phyloP scores from a whole-genome alignment of 139 green algal genomes.

The Marvania coccoides region DNA sequence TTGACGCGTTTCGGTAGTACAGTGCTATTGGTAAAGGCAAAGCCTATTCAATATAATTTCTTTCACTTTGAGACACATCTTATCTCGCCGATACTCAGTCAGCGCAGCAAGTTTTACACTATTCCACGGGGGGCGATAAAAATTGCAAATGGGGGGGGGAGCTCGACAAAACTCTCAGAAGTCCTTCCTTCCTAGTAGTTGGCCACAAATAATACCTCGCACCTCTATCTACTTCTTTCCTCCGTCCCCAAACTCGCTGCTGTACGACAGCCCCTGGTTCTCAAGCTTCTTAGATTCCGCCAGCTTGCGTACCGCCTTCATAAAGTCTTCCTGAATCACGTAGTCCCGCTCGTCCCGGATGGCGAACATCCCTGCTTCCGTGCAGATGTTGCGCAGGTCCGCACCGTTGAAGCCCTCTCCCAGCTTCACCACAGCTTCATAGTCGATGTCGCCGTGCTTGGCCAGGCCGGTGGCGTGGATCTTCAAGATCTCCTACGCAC shows the following conservation, averaged over 20 bases:
- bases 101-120: too few species aligned
- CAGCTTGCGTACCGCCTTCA: slow-evolving; percentile 98
- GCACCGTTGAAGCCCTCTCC: slow-evolving; percentile 97
- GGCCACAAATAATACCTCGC: too few species aligned
- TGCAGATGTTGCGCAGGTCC: slow-evolving; percentile 99
- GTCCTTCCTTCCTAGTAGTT: too few species aligned
- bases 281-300: slow-evolving; percentile 99
- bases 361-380: slow-evolving; percentile 97
- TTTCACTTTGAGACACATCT: too few species aligned
- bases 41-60: too few species aligned
- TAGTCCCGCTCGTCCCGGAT: slow-evolving; percentile 92
- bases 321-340: slow-evolving; percentile 95
- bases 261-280: slow-evolving; percentile 63
- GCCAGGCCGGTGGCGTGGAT: slow-evolving; percentile 90
- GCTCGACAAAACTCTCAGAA: too few species aligned
- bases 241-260: slow-evolving; percentile 66
- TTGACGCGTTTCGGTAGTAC: too few species aligned
- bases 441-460: slow-evolving; percentile 99
- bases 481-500: slow-evolving; percentile 99
- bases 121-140: too few species aligned
- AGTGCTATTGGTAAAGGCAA: too few species aligned
- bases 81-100: too few species aligned
- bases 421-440: slow-evolving; percentile 95
- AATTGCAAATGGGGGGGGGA: too few species aligned
- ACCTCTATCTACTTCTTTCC: neutral